Evolutionary conservation across 2,329 filamentous ascomycete species (phyloP), one percentile per base, ranked within the genome.

Genomic region (Penicillium nordicum): DNA sequence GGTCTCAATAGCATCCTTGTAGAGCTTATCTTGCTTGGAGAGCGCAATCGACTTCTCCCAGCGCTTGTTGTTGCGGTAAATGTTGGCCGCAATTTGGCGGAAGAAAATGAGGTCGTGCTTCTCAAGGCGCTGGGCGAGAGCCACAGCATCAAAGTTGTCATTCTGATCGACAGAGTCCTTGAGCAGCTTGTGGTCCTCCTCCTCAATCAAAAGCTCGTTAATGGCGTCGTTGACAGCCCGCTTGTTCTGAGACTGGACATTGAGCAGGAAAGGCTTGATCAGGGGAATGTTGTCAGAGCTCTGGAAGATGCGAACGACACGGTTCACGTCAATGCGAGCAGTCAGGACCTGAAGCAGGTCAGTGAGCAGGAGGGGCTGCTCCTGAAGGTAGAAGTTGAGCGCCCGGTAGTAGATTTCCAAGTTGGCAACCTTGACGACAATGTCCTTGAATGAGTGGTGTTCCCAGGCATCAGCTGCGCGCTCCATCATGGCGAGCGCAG

Each of bases 61-160:
- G 62, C 94, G 86, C 88, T 97, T 97, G 82, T 96, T 97, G 84
- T 97, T 99, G 75, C 95, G 92, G 81, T 97, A 99, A 76, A 99
- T 99, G 78, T 84, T 96, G 64, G 95, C 92, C 5, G 94, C 94
- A 70, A 99, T 96, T 77, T 99, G 94, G 71, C 94, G 88, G 88
- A 99, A 99, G 83, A 99, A 99, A 63, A 99, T 92, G 47, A 99
- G 80, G 55, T 99, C 94, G 72, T 99, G 95, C 80, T 94, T 94
- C 84, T 99, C 95, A 11, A 99, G 82, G 54, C 94, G 89, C 72
- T 89, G 84, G 2, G 94, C 95, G 58, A 99, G 85, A 27, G 95
- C 92, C 45, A 96, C 90, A 3, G 93, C 88, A 73, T 99, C 95
- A 72, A 97, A 99, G 79, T 99, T 99, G 81, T 99, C 94, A 75